phyloP scores from a whole-genome alignment of 768 basidiomycete species.

The Termitomyces sp. region DNA sequence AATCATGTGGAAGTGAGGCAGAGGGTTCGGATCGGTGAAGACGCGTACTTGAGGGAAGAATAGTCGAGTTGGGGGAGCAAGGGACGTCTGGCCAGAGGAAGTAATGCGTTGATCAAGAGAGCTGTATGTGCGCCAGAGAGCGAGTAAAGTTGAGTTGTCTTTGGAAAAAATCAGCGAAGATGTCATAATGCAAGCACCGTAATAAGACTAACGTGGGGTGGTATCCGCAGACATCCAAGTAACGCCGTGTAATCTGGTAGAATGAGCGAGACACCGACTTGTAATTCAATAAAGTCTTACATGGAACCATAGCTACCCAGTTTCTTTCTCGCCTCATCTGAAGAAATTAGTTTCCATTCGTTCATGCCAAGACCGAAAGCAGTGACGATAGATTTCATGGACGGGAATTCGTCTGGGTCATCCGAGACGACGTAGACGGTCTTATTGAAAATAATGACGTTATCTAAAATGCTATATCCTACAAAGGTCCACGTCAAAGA shows the following conservation, averaged over 20 bases:
- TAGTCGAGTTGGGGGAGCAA: constrained; percentile 66
- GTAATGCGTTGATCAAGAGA: constrained; percentile 46
- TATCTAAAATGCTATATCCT: constrained; percentile 86
- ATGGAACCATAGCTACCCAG: constrained; percentile 50
- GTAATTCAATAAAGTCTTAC: constrained; percentile 25
- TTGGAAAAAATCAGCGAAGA: background rate
- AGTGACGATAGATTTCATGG: constrained; percentile 43
- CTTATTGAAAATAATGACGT: constrained; percentile 68
- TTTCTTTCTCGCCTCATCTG: constrained; percentile 36
- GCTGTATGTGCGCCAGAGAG: constrained; percentile 74
- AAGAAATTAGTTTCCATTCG: constrained; percentile 58
- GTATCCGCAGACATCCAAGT: constrained; percentile 61
- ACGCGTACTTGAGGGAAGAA: constrained; percentile 67
- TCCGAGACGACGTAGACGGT: constrained; percentile 74
- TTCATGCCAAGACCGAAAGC: constrained; percentile 29
- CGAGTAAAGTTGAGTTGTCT: constrained; percentile 70
- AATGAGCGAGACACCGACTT: background rate
- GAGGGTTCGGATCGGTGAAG: constrained; percentile 42
- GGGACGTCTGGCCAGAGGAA: constrained; percentile 38
- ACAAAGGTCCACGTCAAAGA: background rate
- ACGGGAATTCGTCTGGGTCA: constrained; percentile 54
- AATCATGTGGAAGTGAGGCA: constrained; percentile 27
- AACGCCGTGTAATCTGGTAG: constrained; percentile 54
- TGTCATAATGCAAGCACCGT: background rate
- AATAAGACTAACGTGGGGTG: constrained; percentile 34